Conservation (phyloP, 805 yeast species). For the Hermanozyma aechmeae region DNA sequence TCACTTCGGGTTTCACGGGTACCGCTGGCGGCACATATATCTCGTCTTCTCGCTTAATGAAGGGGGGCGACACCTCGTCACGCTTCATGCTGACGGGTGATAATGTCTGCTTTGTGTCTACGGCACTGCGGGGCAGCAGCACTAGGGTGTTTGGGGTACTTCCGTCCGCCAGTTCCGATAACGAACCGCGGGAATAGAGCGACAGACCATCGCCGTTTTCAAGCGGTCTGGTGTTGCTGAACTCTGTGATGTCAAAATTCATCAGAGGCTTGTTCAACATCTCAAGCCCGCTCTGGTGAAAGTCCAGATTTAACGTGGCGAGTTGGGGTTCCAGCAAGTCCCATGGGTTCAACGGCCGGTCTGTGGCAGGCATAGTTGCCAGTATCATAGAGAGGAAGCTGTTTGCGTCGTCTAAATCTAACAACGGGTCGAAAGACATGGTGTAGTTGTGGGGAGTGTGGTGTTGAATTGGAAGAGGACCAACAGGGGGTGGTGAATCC, state of each 20-base stretch:
- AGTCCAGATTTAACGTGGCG: no score
- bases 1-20: slow-evolving; percentile 1
- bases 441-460: no score
- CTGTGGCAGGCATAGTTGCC: slow-evolving; percentile 6
- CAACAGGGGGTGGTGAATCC: no score
- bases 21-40: slow-evolving; percentile 1
- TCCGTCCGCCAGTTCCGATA: no score
- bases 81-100: no score
- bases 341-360: slow-evolving; percentile 5
- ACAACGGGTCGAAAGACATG: slow-evolving; percentile 3
- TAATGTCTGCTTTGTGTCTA: no score
- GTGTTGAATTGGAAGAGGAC: no score
- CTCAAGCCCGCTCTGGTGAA: no score
- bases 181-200: slow-evolving; percentile 1
- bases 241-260: slow-evolving; percentile 2
- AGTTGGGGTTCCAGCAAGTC: slow-evolving; percentile 1
- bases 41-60: not conserved
- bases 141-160: no score
- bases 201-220: not conserved
- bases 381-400: slow-evolving; percentile 7
- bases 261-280: no score
- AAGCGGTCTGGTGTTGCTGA: not conserved
- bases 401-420: slow-evolving; percentile 9
- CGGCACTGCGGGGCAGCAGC: no score
- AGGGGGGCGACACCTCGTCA: not conserved